A percentile compares a stretch with the other conserved stretches of the same genome.
Conservation (phyloP, 148 eudicot genomes). For the Hydrangea macrophylla region DNA sequence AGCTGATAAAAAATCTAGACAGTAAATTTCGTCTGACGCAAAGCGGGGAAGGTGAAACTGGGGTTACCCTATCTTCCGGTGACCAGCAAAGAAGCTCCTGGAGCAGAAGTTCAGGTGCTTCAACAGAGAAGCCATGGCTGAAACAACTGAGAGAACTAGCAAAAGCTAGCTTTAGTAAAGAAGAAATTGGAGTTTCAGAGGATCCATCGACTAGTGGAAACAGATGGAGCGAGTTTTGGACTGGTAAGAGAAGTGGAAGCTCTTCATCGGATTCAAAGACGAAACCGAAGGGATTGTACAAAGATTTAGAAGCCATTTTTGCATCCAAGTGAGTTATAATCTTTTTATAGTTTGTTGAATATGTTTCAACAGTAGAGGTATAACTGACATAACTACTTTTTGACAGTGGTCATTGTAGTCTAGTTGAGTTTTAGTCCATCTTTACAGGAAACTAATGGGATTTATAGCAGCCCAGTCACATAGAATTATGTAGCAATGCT, state of each 20-base stretch:
- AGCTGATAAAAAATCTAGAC: conserved; percentile 36
- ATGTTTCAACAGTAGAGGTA: neutral
- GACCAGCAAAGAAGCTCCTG: conserved; percentile 33
- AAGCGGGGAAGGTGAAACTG: conserved; percentile 16
- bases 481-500: neutral
- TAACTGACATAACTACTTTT: neutral
- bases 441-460: neutral
- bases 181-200: conserved; percentile 23
- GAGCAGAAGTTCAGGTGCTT: conserved; percentile 52
- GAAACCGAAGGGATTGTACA: conserved; percentile 57
- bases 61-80: conserved; percentile 17
- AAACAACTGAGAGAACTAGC: conserved; percentile 79
- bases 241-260: conserved; percentile 61
- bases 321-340: conserved; percentile 44
- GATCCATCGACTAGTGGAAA: conserved; percentile 61
- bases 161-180: conserved; percentile 62
- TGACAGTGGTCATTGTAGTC: no score
- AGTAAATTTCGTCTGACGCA: conserved; percentile 29
- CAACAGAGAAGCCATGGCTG: conserved; percentile 64
- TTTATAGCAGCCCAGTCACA: neutral
- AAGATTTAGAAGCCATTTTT: conserved; percentile 90
- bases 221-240: conserved; percentile 74
- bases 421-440: neutral
- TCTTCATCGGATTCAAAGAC: conserved; percentile 59
- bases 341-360: neutral